Percentiles rank a stretch among this genome's conserved stretches.
Evolutionary conservation across 2,329 filamentous ascomycete species (phyloP).

Genomic region (Cercospora zeae-maydis): DNA sequence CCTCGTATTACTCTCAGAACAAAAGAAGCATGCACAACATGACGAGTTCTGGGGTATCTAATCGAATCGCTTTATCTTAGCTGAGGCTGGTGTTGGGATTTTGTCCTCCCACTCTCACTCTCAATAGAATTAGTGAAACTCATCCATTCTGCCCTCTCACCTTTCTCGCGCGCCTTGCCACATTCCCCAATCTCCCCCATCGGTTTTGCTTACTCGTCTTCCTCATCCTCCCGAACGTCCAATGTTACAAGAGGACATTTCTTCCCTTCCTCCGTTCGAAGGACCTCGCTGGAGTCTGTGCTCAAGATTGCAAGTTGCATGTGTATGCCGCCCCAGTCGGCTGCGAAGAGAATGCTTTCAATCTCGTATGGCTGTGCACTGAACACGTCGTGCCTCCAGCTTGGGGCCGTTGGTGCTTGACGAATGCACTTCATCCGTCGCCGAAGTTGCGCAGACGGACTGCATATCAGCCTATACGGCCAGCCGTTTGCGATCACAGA

Average conservation of each 20-base stretch:
- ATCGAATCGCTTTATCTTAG: background rate
- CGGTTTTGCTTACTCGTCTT: background rate
- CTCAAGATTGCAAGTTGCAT: background rate
- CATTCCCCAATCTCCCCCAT: background rate
- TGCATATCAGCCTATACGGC: background rate
- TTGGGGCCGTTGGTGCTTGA: background rate
- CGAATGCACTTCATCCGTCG: background rate
- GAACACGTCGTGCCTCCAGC: background rate
- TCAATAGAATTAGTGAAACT: background rate
- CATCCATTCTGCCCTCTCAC: background rate
- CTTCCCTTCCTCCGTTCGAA: background rate
- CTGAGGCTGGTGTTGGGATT: background rate
- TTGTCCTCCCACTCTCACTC: background rate
- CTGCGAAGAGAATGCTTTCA: background rate
- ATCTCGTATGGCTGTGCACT: background rate
- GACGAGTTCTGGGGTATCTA: conserved; percentile 6
- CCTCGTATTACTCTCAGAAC: no score
- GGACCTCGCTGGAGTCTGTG: background rate
- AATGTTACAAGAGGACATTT: conserved; percentile 7
- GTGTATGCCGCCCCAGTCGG: background rate
- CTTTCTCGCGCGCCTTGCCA: background rate
- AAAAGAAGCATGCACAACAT: background rate
- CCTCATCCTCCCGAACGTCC: background rate
- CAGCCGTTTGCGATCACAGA: background rate
- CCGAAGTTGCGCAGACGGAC: background rate